Percentiles rank a stretch among this genome's conserved stretches.
These are phyloP conservation scores for Penicillium sp. DNA, from an alignment of 2,329 filamentous ascomycete species.

Conservation along the genomic window DNA sequence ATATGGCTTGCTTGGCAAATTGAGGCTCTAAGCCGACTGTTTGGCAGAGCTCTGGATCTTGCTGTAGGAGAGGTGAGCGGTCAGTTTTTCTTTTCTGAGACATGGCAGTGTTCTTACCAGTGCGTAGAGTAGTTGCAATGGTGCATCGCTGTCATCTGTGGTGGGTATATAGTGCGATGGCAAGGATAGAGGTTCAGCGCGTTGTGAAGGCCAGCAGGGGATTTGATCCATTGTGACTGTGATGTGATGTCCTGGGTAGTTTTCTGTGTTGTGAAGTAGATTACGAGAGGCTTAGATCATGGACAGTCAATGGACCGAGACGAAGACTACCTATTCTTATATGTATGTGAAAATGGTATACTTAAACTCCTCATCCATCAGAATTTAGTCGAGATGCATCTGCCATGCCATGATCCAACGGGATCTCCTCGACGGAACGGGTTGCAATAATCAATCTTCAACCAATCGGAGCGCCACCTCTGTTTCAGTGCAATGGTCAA, in stretches of 20 bases:
- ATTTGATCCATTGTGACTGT: background rate
- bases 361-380: too few species aligned
- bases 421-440: background rate
- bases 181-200: background rate
- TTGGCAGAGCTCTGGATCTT: background rate
- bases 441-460: background rate
- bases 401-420: background rate
- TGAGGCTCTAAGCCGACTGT: background rate
- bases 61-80: background rate
- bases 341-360: background rate
- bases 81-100: background rate
- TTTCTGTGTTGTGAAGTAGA: background rate
- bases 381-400: background rate
- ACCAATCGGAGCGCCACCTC: background rate
- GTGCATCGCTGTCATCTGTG: background rate
- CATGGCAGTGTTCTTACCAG: background rate
- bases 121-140: background rate
- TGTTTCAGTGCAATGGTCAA: background rate
- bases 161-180: background rate
- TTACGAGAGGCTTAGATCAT: background rate
- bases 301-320: background rate
- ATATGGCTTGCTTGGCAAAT: background rate
- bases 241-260: background rate
- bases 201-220: background rate
- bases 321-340: background rate